Base-by-base conservation (phyloP, 352 stramenopile genomes). In the Phytopythium cucurbitacearum region DNA sequence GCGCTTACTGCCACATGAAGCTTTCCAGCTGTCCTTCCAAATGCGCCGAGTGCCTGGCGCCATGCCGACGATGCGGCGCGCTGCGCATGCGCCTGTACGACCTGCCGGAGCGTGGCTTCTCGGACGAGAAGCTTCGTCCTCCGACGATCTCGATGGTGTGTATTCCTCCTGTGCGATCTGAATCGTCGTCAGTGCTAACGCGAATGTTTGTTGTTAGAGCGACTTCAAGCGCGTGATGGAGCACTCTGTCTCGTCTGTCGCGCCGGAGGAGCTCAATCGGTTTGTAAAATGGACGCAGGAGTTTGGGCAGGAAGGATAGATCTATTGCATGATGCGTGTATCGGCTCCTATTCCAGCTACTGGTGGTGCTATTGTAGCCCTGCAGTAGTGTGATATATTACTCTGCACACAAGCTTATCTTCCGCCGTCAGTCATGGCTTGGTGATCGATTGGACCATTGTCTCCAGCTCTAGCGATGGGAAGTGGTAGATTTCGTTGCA, bases 231-330 rank as follows among this genome's bases (percentile, higher is more conserved):
- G 83, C 52, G 95, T 98, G 13, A 79, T 99, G 67, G 84, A 92
- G 54, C 94, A 98, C 70, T 97, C 90, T 4, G 84, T 95, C 42
- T 93, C 88, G 2, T 98, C 96, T 47, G 97, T 99, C n/a, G 96
- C 95, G 7, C 61, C 81, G 37, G 94, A 98, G 12, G 98, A 99
- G 69, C 86, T 99, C 41, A 85, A 95, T 50, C 83, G 94, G 33
- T 99, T 99, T 62, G 79, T 96, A 13, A 96, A 99, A 58, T 99
- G 98, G 98, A 99, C 98, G 6, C 87, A 93, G 35, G 87, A 99
- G 69, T 99, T 99, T 85, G 98, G 98, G 42, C 93, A 99, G 73
- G 97, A 99, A 65, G 97, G 98, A 36, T 97, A 83, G 67, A 71
- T 53, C 40, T 44, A 43, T 41, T 40, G 15, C 32, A 28, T 38